Conservation (phyloP, 345 rosid species). For the Pugionium dolabratum region DNA sequence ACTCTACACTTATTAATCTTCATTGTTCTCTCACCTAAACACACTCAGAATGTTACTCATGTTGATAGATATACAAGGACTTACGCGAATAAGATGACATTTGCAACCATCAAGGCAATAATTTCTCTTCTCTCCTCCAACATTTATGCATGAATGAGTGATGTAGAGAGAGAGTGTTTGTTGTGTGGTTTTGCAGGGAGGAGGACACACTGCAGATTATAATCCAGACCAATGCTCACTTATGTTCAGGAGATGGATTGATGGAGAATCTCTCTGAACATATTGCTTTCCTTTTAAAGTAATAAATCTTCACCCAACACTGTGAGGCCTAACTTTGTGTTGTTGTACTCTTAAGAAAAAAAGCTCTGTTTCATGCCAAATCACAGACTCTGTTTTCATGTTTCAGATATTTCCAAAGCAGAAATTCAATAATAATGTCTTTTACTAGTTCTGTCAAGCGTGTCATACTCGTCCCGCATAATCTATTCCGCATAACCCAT, state of each 20-base stretch:
- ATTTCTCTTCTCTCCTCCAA: not conserved
- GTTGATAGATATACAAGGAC: slow-evolving; percentile 47
- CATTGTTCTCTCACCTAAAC: not conserved
- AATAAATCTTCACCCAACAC: not conserved
- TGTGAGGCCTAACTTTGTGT: not conserved
- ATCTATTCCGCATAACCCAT: too few relatives aligned
- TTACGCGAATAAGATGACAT: slow-evolving; percentile 65
- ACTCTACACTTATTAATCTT: not conserved
- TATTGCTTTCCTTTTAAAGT: not conserved
- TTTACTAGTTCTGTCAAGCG: not conserved
- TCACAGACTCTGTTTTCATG: not conserved
- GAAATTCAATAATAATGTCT: not conserved
- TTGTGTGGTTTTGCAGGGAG: slow-evolving; percentile 49
- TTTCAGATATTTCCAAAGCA: not conserved
- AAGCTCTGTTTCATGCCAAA: slow-evolving; percentile 15
- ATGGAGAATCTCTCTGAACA: slow-evolving; percentile 30
- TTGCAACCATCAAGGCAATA: slow-evolving; percentile 70
- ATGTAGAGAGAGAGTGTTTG: not conserved
- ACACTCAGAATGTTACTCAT: not conserved
- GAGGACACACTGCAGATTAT: slow-evolving; percentile 65
- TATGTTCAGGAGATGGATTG: slow-evolving; percentile 47
- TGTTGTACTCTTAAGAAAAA: not conserved
- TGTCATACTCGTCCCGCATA: too few relatives aligned
- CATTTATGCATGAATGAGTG: too few relatives aligned
- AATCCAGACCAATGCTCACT: slow-evolving; percentile 53